Evolutionary conservation across 2,329 filamentous ascomycete genomes (phyloP).

Genomic region (Apiospora kogelbergensis): DNA sequence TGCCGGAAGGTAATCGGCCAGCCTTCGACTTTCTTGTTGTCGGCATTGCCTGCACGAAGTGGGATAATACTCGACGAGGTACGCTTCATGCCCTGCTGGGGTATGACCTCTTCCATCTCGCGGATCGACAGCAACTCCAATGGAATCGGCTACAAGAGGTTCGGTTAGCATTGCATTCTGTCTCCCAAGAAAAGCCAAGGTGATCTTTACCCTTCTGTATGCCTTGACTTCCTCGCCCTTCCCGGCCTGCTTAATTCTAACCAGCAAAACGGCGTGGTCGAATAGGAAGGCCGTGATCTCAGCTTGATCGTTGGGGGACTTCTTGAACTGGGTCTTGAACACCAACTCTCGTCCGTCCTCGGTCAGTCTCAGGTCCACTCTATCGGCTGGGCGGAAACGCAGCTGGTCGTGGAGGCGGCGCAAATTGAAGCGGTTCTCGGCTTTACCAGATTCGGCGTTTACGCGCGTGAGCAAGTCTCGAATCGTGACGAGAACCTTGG

Average conservation of each 20-base stretch:
- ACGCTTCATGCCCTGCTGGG: constrained; percentile 77
- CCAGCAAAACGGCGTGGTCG: constrained; percentile 90
- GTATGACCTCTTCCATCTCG: constrained; percentile 96
- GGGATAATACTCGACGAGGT: constrained; percentile 81
- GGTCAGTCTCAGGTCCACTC: constrained; percentile 89
- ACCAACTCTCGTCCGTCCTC: constrained; percentile 91
- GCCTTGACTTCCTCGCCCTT: constrained; percentile 95
- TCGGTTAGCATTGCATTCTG: constrained; percentile 15
- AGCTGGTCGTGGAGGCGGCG: constrained; percentile 89
- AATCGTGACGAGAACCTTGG: constrained; percentile 83
- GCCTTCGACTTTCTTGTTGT: constrained; percentile 64
- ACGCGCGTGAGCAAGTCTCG: constrained; percentile 84
- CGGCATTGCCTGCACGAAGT: constrained; percentile 46
- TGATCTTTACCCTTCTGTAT: constrained; percentile 66
- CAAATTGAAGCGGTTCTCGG: constrained; percentile 96
- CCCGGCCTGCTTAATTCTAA: constrained; percentile 86
- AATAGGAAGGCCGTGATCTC: constrained; percentile 96
- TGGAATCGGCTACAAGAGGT: constrained; percentile 70
- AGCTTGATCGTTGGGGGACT: constrained; percentile 80
- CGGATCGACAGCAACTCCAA: constrained; percentile 89
- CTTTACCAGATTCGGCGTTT: constrained; percentile 93
- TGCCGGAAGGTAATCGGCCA: constrained; percentile 96
- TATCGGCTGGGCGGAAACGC: constrained; percentile 85
- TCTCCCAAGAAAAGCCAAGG: background rate
- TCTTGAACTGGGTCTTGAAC: constrained; percentile 93